Base-by-base conservation (phyloP, 2,329 filamentous ascomycete species). In the Fusarium sp. region DNA sequence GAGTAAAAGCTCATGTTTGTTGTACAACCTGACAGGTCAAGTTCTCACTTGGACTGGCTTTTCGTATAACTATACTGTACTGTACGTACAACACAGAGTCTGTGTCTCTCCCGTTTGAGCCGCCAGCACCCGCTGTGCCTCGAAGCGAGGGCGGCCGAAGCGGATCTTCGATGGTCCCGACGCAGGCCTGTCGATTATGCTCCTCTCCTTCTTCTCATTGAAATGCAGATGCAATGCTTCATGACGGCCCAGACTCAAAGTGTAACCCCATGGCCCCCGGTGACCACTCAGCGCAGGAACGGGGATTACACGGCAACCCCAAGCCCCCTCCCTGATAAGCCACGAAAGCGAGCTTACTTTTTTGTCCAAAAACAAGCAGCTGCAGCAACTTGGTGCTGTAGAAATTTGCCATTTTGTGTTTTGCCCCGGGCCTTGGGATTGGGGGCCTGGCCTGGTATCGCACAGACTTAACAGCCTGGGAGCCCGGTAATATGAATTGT, bases 281-380 rank as follows among this genome's bases (percentile, higher is more conserved):
- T 73, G 61, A 56, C 70, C 58, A 61, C 48, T 59, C 66, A 67
- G 54, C 46, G 64, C 57, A 56, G 65, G 45, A 69, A 66, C 45
- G 60, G 46, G 57, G 49, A 64, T 63, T 63, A 37, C 60, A 57
- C 69, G 44, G 60, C 69, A 70, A 65, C 44, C 62, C 63, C 52
- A 68, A 51, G 39, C 27, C 23, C 48, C 49, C 66, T 54, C 21
- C 45, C 44, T 49, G 56, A 55, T 44, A 60, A 66, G 62, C 64
- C 63, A 70, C 44, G 61, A 72, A 60, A 45, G 57, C 59, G 66
- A 63, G 69, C 63, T 64, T 55, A 64, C 66, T 56, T 39, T 66
- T 63, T 27, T 59, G 46, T 74, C 72, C 60, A 76, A 67, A 75
- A 73, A 57, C 72, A 65, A 70, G 44, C 66, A 74, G 71, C 64